Conservation (phyloP, 495 filamentous ascomycete species). For the Penicillium angulare region DNA sequence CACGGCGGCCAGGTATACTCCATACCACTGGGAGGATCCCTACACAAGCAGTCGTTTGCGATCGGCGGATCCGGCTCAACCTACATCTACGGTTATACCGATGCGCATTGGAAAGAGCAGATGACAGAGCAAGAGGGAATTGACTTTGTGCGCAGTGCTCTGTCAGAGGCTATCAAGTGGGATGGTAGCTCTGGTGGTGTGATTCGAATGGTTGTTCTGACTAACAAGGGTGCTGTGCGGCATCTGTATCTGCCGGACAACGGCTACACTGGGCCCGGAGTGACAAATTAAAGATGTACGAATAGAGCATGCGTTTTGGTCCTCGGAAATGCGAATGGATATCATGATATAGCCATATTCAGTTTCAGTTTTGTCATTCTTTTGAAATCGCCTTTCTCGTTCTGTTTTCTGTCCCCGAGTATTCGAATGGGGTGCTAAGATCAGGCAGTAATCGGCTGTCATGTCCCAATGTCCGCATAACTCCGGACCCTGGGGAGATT, state of each 20-base stretch:
- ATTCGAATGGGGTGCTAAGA: too few species aligned
- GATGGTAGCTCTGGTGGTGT: constrained; percentile 98
- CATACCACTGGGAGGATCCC: constrained; percentile 92
- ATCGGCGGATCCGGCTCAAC: constrained; percentile 97
- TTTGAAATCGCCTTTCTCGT: too few species aligned
- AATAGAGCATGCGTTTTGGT: constrained; percentile 14
- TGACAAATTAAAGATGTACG: constrained; percentile 40
- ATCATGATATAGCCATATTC: neutral
- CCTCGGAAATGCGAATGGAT: constrained; percentile 3
- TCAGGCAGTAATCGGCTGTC: too few species aligned
- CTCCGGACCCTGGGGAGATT: too few species aligned
- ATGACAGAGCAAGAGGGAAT: constrained; percentile 96
- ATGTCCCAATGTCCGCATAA: too few species aligned
- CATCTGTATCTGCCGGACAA: constrained; percentile 90
- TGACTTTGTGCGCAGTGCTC: constrained; percentile 82
- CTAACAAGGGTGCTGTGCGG: constrained; percentile 78
- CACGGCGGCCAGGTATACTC: constrained; percentile 96
- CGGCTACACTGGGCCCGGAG: constrained; percentile 66
- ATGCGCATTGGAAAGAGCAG: constrained; percentile 90
- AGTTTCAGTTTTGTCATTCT: neutral
- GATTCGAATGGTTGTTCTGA: constrained; percentile 95
- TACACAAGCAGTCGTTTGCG: constrained; percentile 94
- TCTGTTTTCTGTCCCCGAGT: too few species aligned
- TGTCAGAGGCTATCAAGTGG: constrained; percentile 97
- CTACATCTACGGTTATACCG: constrained; percentile 98